Conservation (phyloP, 2,329 filamentous ascomycete species). For the Acarospora socialis region DNA sequence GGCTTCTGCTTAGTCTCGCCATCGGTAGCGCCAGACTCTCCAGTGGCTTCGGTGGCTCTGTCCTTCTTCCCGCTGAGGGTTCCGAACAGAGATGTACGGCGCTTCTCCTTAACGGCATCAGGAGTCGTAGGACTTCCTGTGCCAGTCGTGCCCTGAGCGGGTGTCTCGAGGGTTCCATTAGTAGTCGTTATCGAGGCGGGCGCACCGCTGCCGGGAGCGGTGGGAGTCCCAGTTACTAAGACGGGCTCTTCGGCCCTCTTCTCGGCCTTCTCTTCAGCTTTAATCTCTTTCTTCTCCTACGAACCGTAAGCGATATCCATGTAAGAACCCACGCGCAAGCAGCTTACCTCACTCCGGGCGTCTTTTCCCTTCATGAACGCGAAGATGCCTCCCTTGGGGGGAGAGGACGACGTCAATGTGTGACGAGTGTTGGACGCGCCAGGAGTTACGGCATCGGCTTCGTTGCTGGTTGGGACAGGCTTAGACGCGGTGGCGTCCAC, state of each 20-base stretch:
- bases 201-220: conserved; percentile 10
- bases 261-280: conserved; percentile 19
- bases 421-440: conserved; percentile 19
- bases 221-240: conserved; percentile 13
- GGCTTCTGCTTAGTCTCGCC: conserved; percentile 29
- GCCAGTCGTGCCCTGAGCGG: conserved; percentile 15
- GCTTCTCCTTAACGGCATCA: conserved; percentile 30
- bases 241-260: conserved; percentile 13
- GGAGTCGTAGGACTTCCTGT: conserved; percentile 28
- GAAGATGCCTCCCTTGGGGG: conserved; percentile 18
- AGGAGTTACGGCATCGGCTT: conserved; percentile 20
- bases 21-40: conserved; percentile 33
- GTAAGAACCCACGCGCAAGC: too few relatives aligned
- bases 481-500: conserved; percentile 25
- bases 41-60: conserved; percentile 34
- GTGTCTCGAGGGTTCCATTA: conserved; percentile 11
- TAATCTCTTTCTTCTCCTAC: conserved; percentile 14
- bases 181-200: conserved; percentile 10
- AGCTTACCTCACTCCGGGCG: conserved; percentile 17
- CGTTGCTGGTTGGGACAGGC: conserved; percentile 27
- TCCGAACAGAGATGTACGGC: conserved; percentile 40
- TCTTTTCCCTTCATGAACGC: conserved; percentile 23
- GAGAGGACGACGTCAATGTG: background rate
- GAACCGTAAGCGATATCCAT: conserved; percentile 17
- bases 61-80: conserved; percentile 39